Conservation (phyloP, 495 filamentous ascomycete species). For the Podospora pseudoanserina region DNA sequence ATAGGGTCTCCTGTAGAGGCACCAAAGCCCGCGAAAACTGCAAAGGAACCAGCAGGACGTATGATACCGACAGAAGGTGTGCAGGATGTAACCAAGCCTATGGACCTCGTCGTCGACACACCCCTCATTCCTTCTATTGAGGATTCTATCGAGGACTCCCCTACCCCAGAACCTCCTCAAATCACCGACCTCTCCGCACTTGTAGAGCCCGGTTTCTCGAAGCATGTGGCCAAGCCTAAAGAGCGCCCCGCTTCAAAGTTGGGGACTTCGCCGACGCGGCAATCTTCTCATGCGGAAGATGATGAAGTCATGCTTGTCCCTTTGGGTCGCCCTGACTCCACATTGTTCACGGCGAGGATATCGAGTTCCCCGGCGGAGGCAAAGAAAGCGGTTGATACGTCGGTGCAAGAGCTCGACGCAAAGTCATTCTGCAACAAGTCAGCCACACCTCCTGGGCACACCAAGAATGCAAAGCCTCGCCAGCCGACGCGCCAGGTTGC, state of each 20-base stretch:
- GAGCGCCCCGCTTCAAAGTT: not conserved
- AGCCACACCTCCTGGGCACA: not conserved
- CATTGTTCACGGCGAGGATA: not conserved
- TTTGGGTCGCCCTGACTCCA: not conserved
- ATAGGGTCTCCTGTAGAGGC: not conserved
- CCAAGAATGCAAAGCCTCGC: not conserved
- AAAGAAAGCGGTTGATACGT: not conserved
- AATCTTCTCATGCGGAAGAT: not conserved
- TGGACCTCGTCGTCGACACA: not conserved
- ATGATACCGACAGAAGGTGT: not conserved
- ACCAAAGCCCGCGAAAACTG: slow-evolving; percentile 21
- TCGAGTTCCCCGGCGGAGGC: not conserved
- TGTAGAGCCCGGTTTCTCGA: not conserved
- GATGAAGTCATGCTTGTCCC: not conserved
- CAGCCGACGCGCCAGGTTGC: not conserved
- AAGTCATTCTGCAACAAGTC: not conserved
- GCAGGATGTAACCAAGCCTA: not conserved
- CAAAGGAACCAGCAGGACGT: slow-evolving; percentile 29
- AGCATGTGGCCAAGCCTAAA: not conserved
- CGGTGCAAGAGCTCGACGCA: not conserved
- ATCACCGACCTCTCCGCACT: not conserved
- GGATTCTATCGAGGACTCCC: not conserved
- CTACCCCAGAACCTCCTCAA: not conserved
- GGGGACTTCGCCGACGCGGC: not conserved
- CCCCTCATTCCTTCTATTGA: not conserved